Evolutionary conservation across 441 rosid species (phyloP).

Genomic region (Corymbia calophylla): DNA sequence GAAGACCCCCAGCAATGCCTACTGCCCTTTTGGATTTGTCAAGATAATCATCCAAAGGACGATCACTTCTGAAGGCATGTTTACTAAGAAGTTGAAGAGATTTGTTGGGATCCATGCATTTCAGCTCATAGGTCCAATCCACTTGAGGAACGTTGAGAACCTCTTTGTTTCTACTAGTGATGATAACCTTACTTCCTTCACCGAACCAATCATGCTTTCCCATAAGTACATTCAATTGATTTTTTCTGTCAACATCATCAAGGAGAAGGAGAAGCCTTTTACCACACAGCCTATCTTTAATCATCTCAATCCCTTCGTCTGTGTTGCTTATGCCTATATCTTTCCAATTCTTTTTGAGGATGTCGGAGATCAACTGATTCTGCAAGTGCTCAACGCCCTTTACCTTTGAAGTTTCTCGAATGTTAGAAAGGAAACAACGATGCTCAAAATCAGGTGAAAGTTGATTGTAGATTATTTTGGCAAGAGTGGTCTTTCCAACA

Average conservation of each 20-base stretch:
- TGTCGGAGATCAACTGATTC: fast-evolving
- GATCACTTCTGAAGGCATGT: background rate
- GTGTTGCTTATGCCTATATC: fast-evolving
- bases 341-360: no score
- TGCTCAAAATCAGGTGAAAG: background rate
- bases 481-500: background rate
- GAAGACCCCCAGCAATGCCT: background rate
- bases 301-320: background rate
- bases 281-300: fast-evolving
- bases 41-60: background rate
- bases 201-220: background rate
- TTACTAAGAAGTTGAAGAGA: background rate
- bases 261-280: background rate
- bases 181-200: background rate
- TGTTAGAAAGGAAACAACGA: background rate
- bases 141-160: no score
- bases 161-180: background rate
- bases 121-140: no score
- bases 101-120: no score
- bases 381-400: background rate
- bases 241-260: background rate
- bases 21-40: fast-evolving
- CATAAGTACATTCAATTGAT: background rate
- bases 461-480: background rate
- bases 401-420: background rate